Base-by-base conservation (phyloP, 2,329 filamentous ascomycete species). In the Ilyonectria destructans region DNA sequence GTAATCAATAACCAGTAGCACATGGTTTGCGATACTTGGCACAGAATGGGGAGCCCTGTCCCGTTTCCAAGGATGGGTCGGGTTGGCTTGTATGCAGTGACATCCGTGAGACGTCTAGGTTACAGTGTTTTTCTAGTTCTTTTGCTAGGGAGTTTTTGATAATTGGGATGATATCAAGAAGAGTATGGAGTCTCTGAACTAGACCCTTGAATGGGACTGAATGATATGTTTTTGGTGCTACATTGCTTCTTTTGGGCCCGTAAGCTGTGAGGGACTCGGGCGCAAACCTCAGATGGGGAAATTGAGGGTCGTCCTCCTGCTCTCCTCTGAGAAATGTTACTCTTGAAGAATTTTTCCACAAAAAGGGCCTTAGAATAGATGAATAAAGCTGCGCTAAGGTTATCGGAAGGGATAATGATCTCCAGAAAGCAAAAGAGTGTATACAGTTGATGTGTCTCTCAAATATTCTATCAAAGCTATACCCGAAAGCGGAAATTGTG, bases 141-240 rank as follows among this genome's bases (percentile, higher is more conserved):
- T 51, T 58, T 35, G 26, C 46, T 26, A 15, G 51, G 56, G 62
- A 37, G 45, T 62, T 51, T 61, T 65, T 45, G 17, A 65, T 46
- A 52, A 45, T 49, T 58, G 26, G 65, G 49, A 58, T 40, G 58
- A 55, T 67, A 51, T 67, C 29, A 31, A 40, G 37, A 40, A 40
- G 37, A 40, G 37, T 40, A n/a, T 29, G 60, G 51, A 48, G 40
- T 33, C 58, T 43, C 40, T 62, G 37, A 21, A 57, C 15, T 31
- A 54, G 23, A 35, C 31, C 7, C 46, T 62, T 57, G 60, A 40
- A 62, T 15, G 60, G 46, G 40, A 26, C 31, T 35, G 60, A 62
- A 35, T 40, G 29, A 17, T 48, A 49, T 54, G 26, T 35, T 35
- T 17, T 62, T 33, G 49, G 48, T 46, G 23, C 57, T 35, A 59